Base-by-base conservation (phyloP, 495 filamentous ascomycete genomes). In the Aspergillus sclerotiicarbonarius region DNA sequence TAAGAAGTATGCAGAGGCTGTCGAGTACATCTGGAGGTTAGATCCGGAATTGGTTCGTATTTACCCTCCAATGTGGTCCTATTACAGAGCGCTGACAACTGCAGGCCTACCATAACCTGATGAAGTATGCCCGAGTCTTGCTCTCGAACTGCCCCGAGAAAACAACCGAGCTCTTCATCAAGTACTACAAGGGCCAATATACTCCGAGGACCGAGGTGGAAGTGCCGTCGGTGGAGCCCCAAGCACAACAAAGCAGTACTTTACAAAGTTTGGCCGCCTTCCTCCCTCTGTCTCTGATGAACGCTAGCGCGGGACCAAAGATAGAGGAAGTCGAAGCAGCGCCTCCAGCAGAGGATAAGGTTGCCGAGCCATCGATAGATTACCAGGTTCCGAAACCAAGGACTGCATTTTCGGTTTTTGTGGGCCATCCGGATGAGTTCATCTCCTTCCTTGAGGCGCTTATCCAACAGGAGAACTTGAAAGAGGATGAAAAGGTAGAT, bases 331-430 rank as follows among this genome's bases (percentile, higher is more conserved):
- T 64, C 7, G 76, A 80, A 48, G 54, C 64, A 16, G 52, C 62
- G 32, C 63, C 55, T 6, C 52, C 58, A 18, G 65, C 57, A 6
- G 72, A 80, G 45, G 68, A 65, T 19, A 57, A 62, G 3, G 41
- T 59, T 47, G 31, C 56, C 46, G 56, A 71, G 29, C 56, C 62
- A 13, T 35, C 51, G 12, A 65, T 68, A 37, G 61, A 62, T 1
- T 82, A 84, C 46, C 63, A 74, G 6, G 62, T 79, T 3, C 92
- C 95, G 0, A 89, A 86, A 62, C 93, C 95, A 6, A 79, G 95
- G 51, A 93, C 89, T 0, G 95, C 94, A 2, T 98, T 98, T 72
- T 96, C 94, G 7, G 91, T 90, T 0, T 98, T 98, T 68, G 92
- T 98, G 49, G 93, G 96, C 65, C 91, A 97, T 63, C 85, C 94